Evolutionary conservation across 495 filamentous ascomycete genomes (phyloP).

Genomic region (Amorphotheca resinae): DNA sequence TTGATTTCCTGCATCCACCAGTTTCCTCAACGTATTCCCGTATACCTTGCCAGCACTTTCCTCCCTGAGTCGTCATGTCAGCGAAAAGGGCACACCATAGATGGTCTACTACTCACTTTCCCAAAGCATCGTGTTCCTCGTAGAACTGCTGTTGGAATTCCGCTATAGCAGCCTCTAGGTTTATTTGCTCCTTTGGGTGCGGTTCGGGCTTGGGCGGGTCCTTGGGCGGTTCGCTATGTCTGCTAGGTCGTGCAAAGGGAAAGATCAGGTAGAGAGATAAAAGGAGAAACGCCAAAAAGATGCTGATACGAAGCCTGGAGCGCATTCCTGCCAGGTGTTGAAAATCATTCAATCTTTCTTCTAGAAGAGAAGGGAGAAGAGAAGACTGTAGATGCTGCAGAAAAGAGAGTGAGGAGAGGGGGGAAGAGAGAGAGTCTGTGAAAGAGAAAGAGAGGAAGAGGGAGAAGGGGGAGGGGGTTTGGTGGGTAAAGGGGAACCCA

Average conservation of each 20-base stretch:
- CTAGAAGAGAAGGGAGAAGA: no score
- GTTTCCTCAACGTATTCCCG: slow-evolving; percentile 32
- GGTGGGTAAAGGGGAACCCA: no score
- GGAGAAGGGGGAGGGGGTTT: no score
- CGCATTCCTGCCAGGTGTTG: neutral
- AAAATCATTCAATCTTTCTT: no score
- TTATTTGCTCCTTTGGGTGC: neutral
- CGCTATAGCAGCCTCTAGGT: neutral
- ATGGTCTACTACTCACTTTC: slow-evolving; percentile 22
- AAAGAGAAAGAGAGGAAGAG: no score
- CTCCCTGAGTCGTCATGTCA: slow-evolving; percentile 5
- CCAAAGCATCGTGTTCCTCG: slow-evolving; percentile 26
- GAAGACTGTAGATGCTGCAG: no score
- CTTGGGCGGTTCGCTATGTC: no score
- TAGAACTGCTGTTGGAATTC: slow-evolving; percentile 24
- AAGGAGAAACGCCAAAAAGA: neutral
- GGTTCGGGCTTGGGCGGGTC: neutral
- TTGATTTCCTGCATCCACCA: slow-evolving; percentile 15
- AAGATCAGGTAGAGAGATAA: neutral
- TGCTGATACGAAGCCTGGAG: neutral
- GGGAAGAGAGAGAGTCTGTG: no score
- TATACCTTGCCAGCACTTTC: slow-evolving; percentile 30
- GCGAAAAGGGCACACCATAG: neutral
- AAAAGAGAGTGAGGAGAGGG: no score
- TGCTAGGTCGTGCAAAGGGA: neutral